Conservation (phyloP, 306 rosid genomes). For the Delonix regia region DNA sequence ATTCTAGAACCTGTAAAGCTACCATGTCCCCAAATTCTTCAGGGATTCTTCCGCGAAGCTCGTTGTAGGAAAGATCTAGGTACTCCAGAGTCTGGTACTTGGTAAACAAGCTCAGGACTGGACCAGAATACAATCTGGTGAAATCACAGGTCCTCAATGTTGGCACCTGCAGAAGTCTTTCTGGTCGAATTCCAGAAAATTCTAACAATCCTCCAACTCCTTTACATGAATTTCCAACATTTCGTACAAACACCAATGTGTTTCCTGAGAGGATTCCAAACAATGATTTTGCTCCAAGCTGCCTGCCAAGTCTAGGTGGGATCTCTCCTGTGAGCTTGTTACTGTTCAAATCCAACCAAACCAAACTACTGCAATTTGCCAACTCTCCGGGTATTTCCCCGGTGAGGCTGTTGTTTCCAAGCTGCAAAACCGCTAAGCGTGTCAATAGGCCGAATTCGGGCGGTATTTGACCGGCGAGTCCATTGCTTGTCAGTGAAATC, state of each 20-base stretch:
- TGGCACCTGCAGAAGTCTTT: conserved; percentile 79
- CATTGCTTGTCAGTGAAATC: conserved; percentile 91
- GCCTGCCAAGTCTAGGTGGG: conserved; percentile 93
- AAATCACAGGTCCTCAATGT: conserved; percentile 86
- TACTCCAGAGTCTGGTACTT: conserved; percentile 93
- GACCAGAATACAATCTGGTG: conserved; percentile 88
- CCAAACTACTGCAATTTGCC: conserved; percentile 85
- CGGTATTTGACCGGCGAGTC: conserved; percentile 74
- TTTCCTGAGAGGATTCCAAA: conserved; percentile 86
- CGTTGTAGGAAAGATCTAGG: conserved; percentile 90
- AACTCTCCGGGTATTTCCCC: conserved; percentile 89
- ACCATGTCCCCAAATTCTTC: conserved; percentile 93
- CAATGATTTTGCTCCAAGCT: conserved; percentile 79
- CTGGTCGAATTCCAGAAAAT: conserved; percentile 87
- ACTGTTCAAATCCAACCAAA: conserved; percentile 98
- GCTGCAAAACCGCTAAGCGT: conserved; percentile 88
- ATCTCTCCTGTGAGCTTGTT: conserved; percentile 94
- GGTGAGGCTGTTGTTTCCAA: conserved; percentile 84
- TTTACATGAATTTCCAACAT: conserved; percentile 86
- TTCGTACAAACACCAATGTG: conserved; percentile 89
- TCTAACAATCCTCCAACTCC: conserved; percentile 97
- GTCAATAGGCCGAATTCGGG: conserved; percentile 74
- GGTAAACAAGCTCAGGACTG: conserved; percentile 84
- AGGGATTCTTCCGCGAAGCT: conserved; percentile 87
- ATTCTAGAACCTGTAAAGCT: conserved; percentile 88